Conservation (phyloP, 306 rosid genomes). For the Abrus precatorius region DNA sequence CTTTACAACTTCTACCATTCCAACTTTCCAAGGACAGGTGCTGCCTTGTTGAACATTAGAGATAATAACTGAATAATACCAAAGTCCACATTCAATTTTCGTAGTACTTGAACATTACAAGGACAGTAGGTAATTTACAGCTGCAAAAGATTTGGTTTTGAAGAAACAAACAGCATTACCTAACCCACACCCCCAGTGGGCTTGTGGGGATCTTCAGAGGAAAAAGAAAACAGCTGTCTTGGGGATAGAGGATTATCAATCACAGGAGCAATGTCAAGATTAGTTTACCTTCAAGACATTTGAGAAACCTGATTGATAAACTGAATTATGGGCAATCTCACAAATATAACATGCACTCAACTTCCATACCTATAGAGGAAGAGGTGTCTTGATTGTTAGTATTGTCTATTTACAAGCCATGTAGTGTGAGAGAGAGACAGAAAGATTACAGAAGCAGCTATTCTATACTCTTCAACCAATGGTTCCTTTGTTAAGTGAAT, state of each 20-base stretch:
- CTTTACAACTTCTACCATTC: not conserved
- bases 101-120: not conserved
- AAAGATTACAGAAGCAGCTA: constrained; percentile 93
- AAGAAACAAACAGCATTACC: not conserved
- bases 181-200: not conserved
- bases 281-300: constrained; percentile 85
- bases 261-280: not conserved
- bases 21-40: not conserved
- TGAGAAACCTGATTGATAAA: constrained; percentile 94
- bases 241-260: constrained; percentile 23
- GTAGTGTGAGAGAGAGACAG: constrained; percentile 1
- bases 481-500: constrained; percentile 98
- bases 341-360: constrained; percentile 94
- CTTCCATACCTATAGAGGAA: constrained; percentile 85
- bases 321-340: constrained; percentile 97
- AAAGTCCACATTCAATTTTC: not conserved
- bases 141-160: constrained; percentile 12
- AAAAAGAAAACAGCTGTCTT: not conserved
- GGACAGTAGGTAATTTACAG: not conserved
- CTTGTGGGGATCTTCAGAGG: not conserved
- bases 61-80: not conserved
- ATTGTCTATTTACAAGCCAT: not conserved
- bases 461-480: constrained; percentile 96
- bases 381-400: constrained; percentile 28
- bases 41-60: constrained; percentile 1